Base-by-base conservation (phyloP, 345 rosid species). In the Pistacia vera region DNA sequence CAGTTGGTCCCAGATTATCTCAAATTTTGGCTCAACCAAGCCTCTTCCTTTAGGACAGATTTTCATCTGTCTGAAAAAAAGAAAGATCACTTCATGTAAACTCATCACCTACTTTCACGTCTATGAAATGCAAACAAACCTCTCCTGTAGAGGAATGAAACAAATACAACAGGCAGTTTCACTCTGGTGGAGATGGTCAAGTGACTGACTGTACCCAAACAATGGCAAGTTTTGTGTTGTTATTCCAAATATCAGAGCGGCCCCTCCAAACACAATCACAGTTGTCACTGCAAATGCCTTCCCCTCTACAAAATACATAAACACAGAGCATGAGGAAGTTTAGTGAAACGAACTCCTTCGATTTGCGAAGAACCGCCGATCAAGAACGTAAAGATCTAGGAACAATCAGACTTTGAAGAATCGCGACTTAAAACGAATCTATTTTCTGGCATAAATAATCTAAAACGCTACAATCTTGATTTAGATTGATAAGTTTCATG, bases 251-350 rank as follows among this genome's bases (percentile, higher is more conserved):
- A 81, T 75, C 81, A 90, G 49, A 55, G 92, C 78, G 14, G 91
- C 89, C 38, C 94, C 94, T 62, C 98, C 98, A 80, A 93, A 95
- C 66, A 95, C 87, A 75, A 90, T 22, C 13, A 75, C 83, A 58
- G 96, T 95, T 14, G 97, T 96, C 20, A 83, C 89, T 62, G 86
- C 87, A 85, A 93, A 95, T 68, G 98, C 99, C 83, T 87, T 92
- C 68, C 97, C 96, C 78, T 90, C 98, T 95, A 75, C 58, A 67
- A 54, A 51, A 64, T 30, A 67, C 41, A 72, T 14, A 71, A 63
- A 58, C 33, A 65, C 41, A 38, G 5, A 3, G 41, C 41, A 3
- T 38, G 2, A 38, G 41, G 41, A 38, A 38, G 41, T 38, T 38
- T 22, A 22, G 22, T 22, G 22, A 22, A 22, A 22, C 22, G 22